Evolutionary conservation across 495 filamentous ascomycete genomes (phyloP), one percentile per base, ranked within the genome.

Genomic region (Aspergillus olivimuriae): DNA sequence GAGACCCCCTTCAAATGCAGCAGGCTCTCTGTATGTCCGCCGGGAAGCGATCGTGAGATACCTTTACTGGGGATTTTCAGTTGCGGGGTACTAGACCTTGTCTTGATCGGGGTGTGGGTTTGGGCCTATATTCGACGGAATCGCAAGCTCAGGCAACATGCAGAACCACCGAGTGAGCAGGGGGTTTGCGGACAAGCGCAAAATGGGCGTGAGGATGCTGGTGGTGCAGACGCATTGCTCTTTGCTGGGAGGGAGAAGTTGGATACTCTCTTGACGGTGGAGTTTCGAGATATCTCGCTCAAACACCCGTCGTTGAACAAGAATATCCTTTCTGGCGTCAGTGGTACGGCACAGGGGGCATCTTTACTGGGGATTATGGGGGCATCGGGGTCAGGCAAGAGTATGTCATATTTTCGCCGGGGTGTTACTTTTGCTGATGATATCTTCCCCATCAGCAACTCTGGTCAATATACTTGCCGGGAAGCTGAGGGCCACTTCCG

Each of bases 351-450:
- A 21, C 21, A 41, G 28, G 12, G 22, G 28, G 24, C 22, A 30
- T 41, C 39, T 3, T 5, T 41, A 8, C 23, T 41, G 11, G 39
- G 39, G 14, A 31, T 41, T 22, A 30, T 41, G 11, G 39, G 39
- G n/a, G 12, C 39, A 16, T 41, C 39, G 6, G 39, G 39, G 3
- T 41, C 39, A 24, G 39, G 39, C 2, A 41, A 41, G 23, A 15
- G 39, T 41, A 16, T 30, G 39, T 17, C n/a, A n/a, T n/a, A n/a
- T n/a, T n/a, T n/a, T n/a, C n/a, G n/a, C n/a, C n/a, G n/a, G n/a
- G n/a, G n/a, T n/a, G n/a, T n/a, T n/a, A n/a, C n/a, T n/a, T n/a
- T n/a, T n/a, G n/a, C n/a, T n/a, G 24, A 28, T 5, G 6, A 16
- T 30, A 21, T 5, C 21, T 6, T 16, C 12, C 7, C 18, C 21